phyloP scores from a whole-genome alignment of 2,329 filamentous ascomycete genomes.

The Plenodomus tracheiphilus region DNA sequence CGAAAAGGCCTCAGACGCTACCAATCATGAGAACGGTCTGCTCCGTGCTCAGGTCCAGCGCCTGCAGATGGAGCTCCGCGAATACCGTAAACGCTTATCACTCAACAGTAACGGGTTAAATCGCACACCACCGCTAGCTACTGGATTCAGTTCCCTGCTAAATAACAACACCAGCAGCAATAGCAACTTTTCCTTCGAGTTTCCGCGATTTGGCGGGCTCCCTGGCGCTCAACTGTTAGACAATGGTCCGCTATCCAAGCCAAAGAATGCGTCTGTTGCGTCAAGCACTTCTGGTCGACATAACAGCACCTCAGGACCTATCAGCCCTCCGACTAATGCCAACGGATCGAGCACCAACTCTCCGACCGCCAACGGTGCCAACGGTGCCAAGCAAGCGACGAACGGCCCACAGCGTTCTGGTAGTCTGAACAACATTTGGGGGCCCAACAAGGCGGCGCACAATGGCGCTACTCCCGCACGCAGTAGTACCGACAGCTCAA shows the following conservation, averaged over 20 bases:
- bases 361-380: constrained; percentile 27
- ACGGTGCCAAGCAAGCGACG: constrained; percentile 31
- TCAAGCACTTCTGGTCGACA: constrained; percentile 32
- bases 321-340: constrained; percentile 43
- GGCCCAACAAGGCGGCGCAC: constrained; percentile 18
- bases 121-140: constrained; percentile 52
- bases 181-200: constrained; percentile 87
- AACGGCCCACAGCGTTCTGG: constrained; percentile 44
- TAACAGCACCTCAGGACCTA: constrained; percentile 36
- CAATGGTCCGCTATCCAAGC: constrained; percentile 47
- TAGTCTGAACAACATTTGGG: constrained; percentile 32
- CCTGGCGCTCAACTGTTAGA: constrained; percentile 59
- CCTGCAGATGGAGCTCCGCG: constrained; percentile 79
- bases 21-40: constrained; percentile 82
- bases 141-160: constrained; percentile 51
- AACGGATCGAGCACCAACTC: constrained; percentile 30
- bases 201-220: constrained; percentile 86
- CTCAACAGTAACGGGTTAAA: constrained; percentile 56
- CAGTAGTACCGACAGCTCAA: constrained; percentile 49
- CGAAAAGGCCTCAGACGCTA: constrained; percentile 79
- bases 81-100: constrained; percentile 86
- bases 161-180: constrained; percentile 64
- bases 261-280: constrained; percentile 30
- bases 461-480: constrained; percentile 14
- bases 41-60: constrained; percentile 87